These are phyloP conservation scores for Aureobasidium uvarum DNA, from an alignment of 2,329 filamentous ascomycete genomes.

Conservation along the genomic window DNA sequence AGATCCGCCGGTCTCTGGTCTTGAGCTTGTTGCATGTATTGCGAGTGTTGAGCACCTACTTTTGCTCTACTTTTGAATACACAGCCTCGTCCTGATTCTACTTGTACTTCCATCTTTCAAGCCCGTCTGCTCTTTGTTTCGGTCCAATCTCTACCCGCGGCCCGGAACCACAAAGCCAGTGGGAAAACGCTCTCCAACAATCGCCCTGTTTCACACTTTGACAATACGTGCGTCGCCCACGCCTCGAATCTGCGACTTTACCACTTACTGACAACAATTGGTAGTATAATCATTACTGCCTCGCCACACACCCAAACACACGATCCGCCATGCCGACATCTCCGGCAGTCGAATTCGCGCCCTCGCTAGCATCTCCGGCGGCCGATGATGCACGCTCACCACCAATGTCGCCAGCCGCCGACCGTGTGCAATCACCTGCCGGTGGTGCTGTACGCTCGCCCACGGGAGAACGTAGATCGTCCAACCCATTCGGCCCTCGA, in stretches of 20 bases:
- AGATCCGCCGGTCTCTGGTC: conserved; percentile 3
- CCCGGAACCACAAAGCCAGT: conserved; percentile 13
- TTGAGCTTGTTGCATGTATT: neutral
- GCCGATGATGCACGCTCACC: neutral
- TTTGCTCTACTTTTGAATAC: neutral
- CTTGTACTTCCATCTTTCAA: neutral
- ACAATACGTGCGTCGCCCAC: conserved; percentile 4
- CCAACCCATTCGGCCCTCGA: conserved; percentile 8
- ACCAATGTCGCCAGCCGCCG: neutral
- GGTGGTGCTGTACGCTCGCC: neutral
- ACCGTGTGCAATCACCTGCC: neutral
- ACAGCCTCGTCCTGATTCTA: conserved; percentile 1
- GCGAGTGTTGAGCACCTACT: conserved; percentile 1
- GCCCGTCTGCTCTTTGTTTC: neutral
- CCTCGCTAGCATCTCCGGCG: neutral
- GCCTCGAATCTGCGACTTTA: neutral
- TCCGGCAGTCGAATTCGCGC: neutral
- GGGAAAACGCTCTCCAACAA: conserved; percentile 5
- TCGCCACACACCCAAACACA: neutral
- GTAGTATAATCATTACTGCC: neutral
- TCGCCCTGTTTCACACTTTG: neutral
- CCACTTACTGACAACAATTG: neutral
- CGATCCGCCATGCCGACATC: conserved; percentile 5
- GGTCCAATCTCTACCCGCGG: conserved; percentile 8
- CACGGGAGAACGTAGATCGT: conserved; percentile 20